Evolutionary conservation across 2,329 filamentous ascomycete genomes (phyloP).

Genomic region (Zasmidium citrigriseum): DNA sequence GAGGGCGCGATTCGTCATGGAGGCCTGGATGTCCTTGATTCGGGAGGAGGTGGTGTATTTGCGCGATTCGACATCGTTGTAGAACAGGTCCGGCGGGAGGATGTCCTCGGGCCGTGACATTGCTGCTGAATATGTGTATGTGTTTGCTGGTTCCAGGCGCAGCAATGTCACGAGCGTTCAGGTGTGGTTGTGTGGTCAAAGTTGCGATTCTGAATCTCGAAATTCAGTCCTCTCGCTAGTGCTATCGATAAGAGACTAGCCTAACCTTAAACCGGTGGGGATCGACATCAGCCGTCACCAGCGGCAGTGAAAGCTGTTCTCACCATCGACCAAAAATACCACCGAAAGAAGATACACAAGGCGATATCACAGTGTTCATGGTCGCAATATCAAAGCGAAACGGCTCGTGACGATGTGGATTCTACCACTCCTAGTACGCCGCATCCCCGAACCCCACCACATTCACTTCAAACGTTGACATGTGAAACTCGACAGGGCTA

Average conservation of each 20-base stretch:
- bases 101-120: slow-evolving; percentile 98
- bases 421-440: slow-evolving; percentile 68
- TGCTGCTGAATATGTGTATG: slow-evolving; percentile 33
- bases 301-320: not conserved
- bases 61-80: slow-evolving; percentile 90
- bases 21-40: slow-evolving; percentile 91
- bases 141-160: not conserved
- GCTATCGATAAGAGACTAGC: slow-evolving; percentile 6
- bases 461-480: slow-evolving; percentile 5
- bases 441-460: not conserved
- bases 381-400: not conserved
- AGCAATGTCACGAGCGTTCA: slow-evolving; percentile 5
- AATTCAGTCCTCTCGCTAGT: not conserved
- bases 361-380: not conserved
- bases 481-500: slow-evolving; percentile 60
- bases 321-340: not conserved
- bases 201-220: not conserved
- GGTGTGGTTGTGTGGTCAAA: not conserved
- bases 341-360: not conserved
- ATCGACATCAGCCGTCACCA: not conserved
- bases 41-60: slow-evolving; percentile 97
- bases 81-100: slow-evolving; percentile 90
- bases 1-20: slow-evolving; percentile 91
- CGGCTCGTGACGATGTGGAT: slow-evolving; percentile 75
- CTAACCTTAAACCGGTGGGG: not conserved